Conservation (phyloP, 176 grass and related monocot species). For the Carex myosuroides region DNA sequence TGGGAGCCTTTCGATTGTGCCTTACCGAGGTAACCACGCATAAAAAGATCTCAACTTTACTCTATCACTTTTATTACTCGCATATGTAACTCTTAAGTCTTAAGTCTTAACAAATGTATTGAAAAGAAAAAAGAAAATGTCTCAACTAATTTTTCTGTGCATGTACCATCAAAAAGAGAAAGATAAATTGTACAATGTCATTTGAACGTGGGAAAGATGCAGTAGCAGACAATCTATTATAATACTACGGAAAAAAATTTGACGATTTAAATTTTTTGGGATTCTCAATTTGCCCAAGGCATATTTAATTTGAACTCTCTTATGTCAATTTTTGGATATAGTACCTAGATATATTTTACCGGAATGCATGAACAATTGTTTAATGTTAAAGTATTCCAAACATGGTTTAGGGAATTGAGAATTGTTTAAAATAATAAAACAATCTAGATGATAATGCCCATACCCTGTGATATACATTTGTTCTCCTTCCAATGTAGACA, state of each 20-base stretch:
- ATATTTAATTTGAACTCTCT: background rate
- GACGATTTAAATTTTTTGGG: background rate
- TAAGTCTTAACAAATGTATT: too few relatives aligned
- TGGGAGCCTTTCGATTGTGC: constrained; percentile 63
- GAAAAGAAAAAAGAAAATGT: too few relatives aligned
- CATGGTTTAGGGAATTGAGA: background rate
- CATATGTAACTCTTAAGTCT: too few relatives aligned
- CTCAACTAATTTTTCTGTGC: background rate
- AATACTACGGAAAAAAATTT: background rate
- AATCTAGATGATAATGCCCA: background rate
- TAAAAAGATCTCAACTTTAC: background rate
- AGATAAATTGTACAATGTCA: background rate
- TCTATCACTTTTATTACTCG: background rate
- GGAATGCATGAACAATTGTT: background rate
- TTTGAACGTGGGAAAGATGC: too few relatives aligned
- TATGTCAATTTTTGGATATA: background rate
- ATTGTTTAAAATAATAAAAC: background rate
- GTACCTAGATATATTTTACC: background rate
- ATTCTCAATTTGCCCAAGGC: background rate
- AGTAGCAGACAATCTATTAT: background rate
- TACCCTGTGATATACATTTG: background rate
- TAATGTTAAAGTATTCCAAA: background rate
- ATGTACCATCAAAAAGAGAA: background rate
- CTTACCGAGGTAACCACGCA: constrained; percentile 52
- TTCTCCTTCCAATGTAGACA: background rate